Evolutionary conservation across 495 filamentous ascomycete species (phyloP), one percentile per base, ranked within the genome.

Genomic region (Xylaria sp.): DNA sequence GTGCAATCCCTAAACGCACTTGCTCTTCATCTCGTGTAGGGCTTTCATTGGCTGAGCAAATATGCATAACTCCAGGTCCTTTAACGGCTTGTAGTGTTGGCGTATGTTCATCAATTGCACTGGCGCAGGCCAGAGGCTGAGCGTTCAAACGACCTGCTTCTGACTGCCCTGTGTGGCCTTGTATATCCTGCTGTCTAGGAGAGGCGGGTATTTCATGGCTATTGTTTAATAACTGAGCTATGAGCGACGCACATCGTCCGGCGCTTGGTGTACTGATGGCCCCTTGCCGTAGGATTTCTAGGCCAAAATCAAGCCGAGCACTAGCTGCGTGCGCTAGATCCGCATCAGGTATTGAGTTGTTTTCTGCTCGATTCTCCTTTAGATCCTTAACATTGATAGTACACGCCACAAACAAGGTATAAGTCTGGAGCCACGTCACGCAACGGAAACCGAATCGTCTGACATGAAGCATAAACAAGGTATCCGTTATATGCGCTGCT

Each of bases 391-490:
- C 57, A 35, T 61, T 61, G 57, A 61, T 40, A 11, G 57, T 61
- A 11, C 57, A 61, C 19, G 57, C 57, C 8, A 61, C 57, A 21
- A 61, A 61, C 57, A 61, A 40, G 31, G 57, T 61, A 61, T 61
- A 61, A 7, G 57, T 61, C 35, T 61, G 57, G 17, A 61, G 12
- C 57, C 57, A 61, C 17, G 57, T 61, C 57, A 61, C 57, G 57
- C 57, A 61, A 19, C 57, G 57, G 19, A 61, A 61, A 21, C 57
- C 57, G 33, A 61, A 61, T 40, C 57, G 57, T 41, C 57, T 19
- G 57, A 61, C 57, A 40, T 61, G 57, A 40, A 61, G 57, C 57
- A 61, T 61, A 2, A 61, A 61, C 24, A 61, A 61, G 19, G 57
- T 37, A 41, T 61, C 57, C 57, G 57, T 61, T 33, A 61, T 37